Base-by-base conservation (phyloP, 805 yeast genomes). In the Lachancea sp. region DNA sequence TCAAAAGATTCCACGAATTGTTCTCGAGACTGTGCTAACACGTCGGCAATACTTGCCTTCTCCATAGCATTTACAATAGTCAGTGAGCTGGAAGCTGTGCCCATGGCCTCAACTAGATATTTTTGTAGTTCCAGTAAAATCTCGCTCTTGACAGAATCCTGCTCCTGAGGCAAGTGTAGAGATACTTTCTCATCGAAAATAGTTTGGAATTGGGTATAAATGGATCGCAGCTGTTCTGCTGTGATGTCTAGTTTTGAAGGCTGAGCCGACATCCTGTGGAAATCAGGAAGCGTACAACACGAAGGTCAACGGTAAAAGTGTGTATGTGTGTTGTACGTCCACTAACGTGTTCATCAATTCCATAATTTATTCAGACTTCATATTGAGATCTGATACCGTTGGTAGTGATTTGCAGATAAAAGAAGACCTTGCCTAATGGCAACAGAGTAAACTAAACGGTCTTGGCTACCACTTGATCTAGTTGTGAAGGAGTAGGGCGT, bases 1-100 rank as follows among this genome's bases (percentile, higher is more conserved):
- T 85, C 90, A 58, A 81, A 83, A 1, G 89, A 87, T 55, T 81
- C 92, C 7, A 77, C 70, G 42, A 71, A 52, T 30, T 43, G 46
- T 28, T 49, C 47, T 33, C 50, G 50, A 5, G 54, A 51, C 33
- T 46, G 47, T 21, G 36, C 44, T 18, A 47, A 45, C 19, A 50
- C 33, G 28, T 49, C 52, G 8, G 50, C 39, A 8, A 61, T 37
- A 12, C 51, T 48, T 9, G 46, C 56, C 1, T 46, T 44, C 4
- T 64, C 50, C 31, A 69, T 70, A 21, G 52, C 54, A 5, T 84
- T 89, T 51, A 78, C 82, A 12, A 86, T 68, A 1, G 72, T 66
- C 46, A 86, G 47, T 7, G 80, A 75, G 43, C 69, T 63, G 34
- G 72, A 70, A 8, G 78, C 70, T 66, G 71, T 59, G 30, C 80